Conservation (phyloP, 2,329 filamentous ascomycete genomes). For the Claviceps purpurea region DNA sequence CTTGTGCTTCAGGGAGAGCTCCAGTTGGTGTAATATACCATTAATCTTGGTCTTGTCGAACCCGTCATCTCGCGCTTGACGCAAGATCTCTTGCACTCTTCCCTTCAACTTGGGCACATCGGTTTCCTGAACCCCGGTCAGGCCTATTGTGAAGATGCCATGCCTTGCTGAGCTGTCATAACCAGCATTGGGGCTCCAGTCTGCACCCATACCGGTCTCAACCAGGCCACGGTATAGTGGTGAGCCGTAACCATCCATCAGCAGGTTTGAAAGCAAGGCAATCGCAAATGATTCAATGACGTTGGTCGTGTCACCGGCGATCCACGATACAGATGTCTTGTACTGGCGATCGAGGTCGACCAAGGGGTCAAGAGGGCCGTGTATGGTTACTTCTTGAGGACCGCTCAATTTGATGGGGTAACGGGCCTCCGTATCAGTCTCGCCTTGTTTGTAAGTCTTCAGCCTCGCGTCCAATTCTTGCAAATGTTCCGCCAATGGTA, state of each 20-base stretch:
- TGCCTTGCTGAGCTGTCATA: conserved; percentile 67
- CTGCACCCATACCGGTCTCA: conserved; percentile 77
- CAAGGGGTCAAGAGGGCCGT: conserved; percentile 76
- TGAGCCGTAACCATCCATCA: conserved; percentile 92
- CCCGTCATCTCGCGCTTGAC: conserved; percentile 56
- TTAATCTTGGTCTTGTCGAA: conserved; percentile 88
- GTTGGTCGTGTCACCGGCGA: conserved; percentile 70
- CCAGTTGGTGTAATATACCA: conserved; percentile 84
- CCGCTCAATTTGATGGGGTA: conserved; percentile 60
- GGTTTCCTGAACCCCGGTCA: conserved; percentile 76
- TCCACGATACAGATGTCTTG: conserved; percentile 91
- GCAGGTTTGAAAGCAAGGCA: conserved; percentile 64
- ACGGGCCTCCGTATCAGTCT: conserved; percentile 60
- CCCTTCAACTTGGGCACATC: conserved; percentile 67
- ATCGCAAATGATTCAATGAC: conserved; percentile 81
- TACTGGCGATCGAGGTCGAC: conserved; percentile 76
- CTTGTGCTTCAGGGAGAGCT: conserved; percentile 90
- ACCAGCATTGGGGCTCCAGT: conserved; percentile 90
- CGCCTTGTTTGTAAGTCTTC: conserved; percentile 56
- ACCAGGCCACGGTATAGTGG: conserved; percentile 82
- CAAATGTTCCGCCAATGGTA: conserved; percentile 72
- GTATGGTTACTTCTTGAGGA: conserved; percentile 54
- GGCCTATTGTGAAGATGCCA: conserved; percentile 78
- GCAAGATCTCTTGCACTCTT: conserved; percentile 59
- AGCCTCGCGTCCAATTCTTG: conserved; percentile 65